These are phyloP conservation scores for Xylogone sp. DNA, from an alignment of 2,329 filamentous ascomycete species.

Conservation along the genomic window DNA sequence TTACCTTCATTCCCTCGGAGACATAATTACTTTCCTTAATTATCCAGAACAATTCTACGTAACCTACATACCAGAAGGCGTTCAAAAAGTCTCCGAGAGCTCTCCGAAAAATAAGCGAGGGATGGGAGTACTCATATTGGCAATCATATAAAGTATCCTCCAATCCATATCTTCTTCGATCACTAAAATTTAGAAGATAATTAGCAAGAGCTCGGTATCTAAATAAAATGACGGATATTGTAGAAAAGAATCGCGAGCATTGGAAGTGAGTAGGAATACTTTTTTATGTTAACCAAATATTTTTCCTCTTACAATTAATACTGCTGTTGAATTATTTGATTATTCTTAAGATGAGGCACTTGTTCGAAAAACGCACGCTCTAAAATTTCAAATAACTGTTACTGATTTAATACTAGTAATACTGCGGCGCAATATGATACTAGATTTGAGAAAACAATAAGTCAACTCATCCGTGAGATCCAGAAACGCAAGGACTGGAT, in stretches of 20 bases:
- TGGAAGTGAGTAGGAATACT: slow-evolving; percentile 33
- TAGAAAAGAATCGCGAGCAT: slow-evolving; percentile 33
- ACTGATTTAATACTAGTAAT: slow-evolving; percentile 33
- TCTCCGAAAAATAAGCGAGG: slow-evolving; percentile 18
- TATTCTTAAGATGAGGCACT: background rate
- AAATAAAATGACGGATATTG: slow-evolving; percentile 24
- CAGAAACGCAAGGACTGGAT: slow-evolving; percentile 55
- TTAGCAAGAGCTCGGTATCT: background rate
- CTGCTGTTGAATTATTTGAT: too few species aligned
- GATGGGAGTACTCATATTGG: background rate
- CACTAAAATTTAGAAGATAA: background rate
- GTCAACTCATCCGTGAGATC: slow-evolving; percentile 51
- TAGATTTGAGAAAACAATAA: slow-evolving; percentile 49
- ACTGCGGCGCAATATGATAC: slow-evolving; percentile 53
- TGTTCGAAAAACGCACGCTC: too few species aligned
- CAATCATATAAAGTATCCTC: background rate
- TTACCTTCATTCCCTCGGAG: too few species aligned
- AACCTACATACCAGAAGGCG: background rate
- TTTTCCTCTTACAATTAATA: too few species aligned
- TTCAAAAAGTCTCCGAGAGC: slow-evolving; percentile 17
- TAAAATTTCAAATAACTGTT: too few species aligned
- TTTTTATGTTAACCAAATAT: background rate
- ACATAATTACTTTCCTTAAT: background rate
- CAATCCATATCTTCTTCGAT: too few species aligned
- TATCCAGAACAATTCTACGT: background rate